Conservation (phyloP, 2,329 filamentous ascomycete species). For the Talaromyces pinophilus region DNA sequence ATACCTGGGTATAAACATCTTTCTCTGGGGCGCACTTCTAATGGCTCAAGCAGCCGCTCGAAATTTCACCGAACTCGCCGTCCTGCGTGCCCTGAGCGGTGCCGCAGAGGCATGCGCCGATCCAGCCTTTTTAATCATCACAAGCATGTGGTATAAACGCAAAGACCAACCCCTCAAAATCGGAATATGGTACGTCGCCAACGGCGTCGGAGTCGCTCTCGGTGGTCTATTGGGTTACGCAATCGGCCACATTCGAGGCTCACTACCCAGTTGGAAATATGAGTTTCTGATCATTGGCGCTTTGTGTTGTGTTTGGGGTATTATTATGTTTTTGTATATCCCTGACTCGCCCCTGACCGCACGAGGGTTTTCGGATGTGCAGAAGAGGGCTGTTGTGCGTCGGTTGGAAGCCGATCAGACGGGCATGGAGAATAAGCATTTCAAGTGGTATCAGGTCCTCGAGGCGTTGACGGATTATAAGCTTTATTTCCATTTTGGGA, state of each 20-base stretch:
- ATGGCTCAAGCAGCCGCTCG: background rate
- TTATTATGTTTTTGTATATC: background rate
- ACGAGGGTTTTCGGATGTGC: background rate
- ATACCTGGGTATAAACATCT: background rate
- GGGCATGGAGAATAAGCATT: background rate
- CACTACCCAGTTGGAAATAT: background rate
- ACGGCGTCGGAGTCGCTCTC: background rate
- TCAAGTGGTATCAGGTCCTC: too few species aligned
- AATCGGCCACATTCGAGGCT: background rate
- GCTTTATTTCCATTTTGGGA: too few species aligned
- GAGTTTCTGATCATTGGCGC: background rate
- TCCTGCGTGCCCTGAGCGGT: background rate
- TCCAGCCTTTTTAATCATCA: background rate
- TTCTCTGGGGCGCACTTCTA: background rate
- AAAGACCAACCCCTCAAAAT: background rate
- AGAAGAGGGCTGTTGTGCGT: background rate
- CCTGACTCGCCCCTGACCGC: background rate
- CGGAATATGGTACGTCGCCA: background rate
- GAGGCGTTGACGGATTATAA: too few species aligned
- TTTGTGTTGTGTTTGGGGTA: background rate
- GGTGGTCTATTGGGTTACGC: background rate
- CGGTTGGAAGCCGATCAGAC: background rate
- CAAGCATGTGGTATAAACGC: background rate
- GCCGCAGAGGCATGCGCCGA: background rate
- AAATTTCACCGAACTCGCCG: background rate